phyloP scores from a whole-genome alignment of 2,329 filamentous ascomycete genomes.

The Coniella vitis region DNA sequence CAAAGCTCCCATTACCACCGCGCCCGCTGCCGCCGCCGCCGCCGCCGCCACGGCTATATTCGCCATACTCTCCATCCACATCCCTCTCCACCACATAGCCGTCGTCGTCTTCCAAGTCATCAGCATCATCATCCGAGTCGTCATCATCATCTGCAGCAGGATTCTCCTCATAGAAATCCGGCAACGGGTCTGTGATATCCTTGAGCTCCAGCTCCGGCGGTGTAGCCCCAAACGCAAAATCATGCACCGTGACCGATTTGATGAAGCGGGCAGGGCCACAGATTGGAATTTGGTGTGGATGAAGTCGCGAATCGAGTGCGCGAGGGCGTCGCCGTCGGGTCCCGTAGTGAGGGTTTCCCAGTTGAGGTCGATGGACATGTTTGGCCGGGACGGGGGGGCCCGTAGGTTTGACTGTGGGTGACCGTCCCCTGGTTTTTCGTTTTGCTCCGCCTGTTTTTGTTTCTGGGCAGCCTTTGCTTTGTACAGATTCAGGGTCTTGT shows the following conservation, averaged over 20 bases:
- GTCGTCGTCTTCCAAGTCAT: conserved; percentile 20
- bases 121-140: conserved; percentile 41
- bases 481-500: too few species aligned
- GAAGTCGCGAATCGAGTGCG: conserved; percentile 82
- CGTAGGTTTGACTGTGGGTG: too few species aligned
- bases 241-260: conserved; percentile 88
- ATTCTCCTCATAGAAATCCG: conserved; percentile 91
- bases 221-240: conserved; percentile 84
- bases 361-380: conserved; percentile 96
- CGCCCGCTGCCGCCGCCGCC: too few species aligned
- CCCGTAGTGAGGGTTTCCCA: conserved; percentile 91
- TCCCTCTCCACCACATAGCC: conserved; percentile 27
- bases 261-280: conserved; percentile 87
- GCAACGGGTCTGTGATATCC: conserved; percentile 90
- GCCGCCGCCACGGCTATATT: too few species aligned
- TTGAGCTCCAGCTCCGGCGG: conserved; percentile 85
- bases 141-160: conserved; percentile 54
- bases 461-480: too few species aligned
- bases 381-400: background rate
- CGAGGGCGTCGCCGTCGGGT: conserved; percentile 76
- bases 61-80: too few species aligned
- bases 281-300: conserved; percentile 95
- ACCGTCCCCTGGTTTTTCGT: too few species aligned
- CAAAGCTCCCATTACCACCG: too few species aligned
- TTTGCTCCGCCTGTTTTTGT: too few species aligned